Percentiles rank a stretch among this genome's conserved stretches.
Conservation (phyloP, 2,329 filamentous ascomycete genomes). For the Fusarium sacchari region DNA sequence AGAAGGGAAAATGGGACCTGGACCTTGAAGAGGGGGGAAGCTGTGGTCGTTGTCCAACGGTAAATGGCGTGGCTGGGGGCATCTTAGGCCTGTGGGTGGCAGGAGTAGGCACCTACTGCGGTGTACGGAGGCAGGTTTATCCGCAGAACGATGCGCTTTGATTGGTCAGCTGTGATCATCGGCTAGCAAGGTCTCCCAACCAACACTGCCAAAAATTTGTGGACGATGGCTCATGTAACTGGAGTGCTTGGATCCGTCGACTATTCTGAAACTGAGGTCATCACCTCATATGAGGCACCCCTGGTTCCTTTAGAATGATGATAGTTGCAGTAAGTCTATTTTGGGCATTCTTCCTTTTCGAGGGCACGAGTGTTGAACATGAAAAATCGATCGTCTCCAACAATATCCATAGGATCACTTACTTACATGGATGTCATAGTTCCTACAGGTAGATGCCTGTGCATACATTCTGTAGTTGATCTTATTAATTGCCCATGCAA, state of each 20-base stretch:
- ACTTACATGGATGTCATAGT: not conserved
- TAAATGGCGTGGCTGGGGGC: conserved; percentile 55
- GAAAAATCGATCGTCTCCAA: not conserved
- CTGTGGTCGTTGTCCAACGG: conserved; percentile 44
- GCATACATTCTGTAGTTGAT: not conserved
- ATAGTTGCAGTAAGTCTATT: not conserved
- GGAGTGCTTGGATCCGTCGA: conserved; percentile 6
- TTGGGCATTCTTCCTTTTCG: not conserved
- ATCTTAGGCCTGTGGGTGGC: conserved; percentile 29
- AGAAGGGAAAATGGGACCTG: conserved; percentile 45
- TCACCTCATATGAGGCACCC: not conserved
- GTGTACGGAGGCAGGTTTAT: not conserved
- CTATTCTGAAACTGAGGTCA: conserved; percentile 10
- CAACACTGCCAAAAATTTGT: conserved; percentile 16
- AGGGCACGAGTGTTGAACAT: not conserved
- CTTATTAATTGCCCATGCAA: not conserved
- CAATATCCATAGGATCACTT: not conserved
- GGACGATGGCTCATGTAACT: conserved; percentile 19
- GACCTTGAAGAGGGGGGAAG: conserved; percentile 41
- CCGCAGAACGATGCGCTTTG: fast-evolving
- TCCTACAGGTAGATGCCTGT: not conserved
- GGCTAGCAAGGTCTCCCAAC: conserved; percentile 14
- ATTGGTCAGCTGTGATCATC: conserved; percentile 13
- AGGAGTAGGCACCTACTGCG: not conserved
- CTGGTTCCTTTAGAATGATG: not conserved